Conservation (phyloP, 768 basidiomycete genomes). For the Hydnomerulius pinastri region DNA sequence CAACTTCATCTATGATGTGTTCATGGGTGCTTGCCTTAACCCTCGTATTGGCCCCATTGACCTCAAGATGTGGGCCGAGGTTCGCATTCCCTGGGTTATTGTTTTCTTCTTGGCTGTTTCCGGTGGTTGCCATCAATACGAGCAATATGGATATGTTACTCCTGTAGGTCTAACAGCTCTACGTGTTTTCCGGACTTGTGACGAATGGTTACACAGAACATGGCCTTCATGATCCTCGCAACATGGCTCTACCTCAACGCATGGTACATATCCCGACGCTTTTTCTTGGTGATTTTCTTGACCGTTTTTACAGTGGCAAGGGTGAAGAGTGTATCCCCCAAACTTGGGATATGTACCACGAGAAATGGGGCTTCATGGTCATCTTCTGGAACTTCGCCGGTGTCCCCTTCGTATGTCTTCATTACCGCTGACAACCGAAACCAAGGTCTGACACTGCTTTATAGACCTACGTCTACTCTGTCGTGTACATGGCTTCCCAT, state of each 20-base stretch:
- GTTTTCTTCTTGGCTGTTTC: constrained; percentile 92
- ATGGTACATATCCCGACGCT: constrained; percentile 50
- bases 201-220: constrained; percentile 59
- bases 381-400: constrained; percentile 98
- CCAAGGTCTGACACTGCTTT: background rate
- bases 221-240: constrained; percentile 94
- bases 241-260: constrained; percentile 98
- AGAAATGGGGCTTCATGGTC: constrained; percentile 98
- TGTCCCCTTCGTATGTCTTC: constrained; percentile 77
- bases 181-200: background rate
- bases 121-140: constrained; percentile 95
- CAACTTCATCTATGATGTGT: constrained; percentile 90
- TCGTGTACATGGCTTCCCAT: constrained; percentile 96
- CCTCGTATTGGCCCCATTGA: constrained; percentile 90
- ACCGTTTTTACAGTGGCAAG: constrained; percentile 58
- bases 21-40: constrained; percentile 95
- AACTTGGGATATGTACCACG: constrained; percentile 99
- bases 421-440: background rate
- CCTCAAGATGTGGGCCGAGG: constrained; percentile 98
- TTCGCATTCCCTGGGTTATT: constrained; percentile 95
- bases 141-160: constrained; percentile 87
- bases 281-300: background rate
- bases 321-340: constrained; percentile 95
- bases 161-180: constrained; percentile 67
- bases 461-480: constrained; percentile 95